These are phyloP conservation scores for Mastigamoeba balamuthi DNA, from an alignment of 78 protist genomes.

Conservation along the genomic window DNA sequence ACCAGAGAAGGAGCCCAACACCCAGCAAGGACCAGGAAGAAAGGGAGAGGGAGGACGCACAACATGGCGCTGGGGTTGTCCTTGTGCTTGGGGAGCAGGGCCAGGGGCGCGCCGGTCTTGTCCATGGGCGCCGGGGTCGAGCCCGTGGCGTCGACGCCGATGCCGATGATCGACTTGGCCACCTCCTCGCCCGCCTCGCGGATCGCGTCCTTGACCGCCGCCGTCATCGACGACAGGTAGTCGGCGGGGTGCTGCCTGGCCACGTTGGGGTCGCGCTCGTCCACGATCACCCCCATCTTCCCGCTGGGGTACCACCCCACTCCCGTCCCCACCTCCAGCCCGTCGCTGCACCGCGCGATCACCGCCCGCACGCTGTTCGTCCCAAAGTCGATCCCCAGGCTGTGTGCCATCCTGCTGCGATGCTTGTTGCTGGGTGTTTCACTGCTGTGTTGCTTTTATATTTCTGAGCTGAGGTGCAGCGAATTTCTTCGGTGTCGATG, in stretches of 20 bases:
- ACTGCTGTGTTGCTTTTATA: too few species aligned
- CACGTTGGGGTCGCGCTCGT: background rate
- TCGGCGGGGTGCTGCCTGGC: background rate
- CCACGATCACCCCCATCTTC: background rate
- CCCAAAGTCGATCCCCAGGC: background rate
- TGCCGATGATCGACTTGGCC: background rate
- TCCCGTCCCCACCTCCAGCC: background rate
- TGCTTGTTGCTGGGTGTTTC: too few species aligned
- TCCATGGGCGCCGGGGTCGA: background rate
- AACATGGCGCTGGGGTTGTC: too few species aligned
- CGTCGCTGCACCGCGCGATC: background rate
- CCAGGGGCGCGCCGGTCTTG: background rate
- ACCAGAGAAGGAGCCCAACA: too few species aligned
- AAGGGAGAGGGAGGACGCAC: too few species aligned
- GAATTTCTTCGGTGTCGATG: too few species aligned
- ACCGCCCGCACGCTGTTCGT: background rate
- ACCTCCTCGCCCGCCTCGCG: background rate
- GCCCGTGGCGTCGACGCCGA: background rate
- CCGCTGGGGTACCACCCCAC: background rate
- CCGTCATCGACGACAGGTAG: background rate
- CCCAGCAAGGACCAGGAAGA: too few species aligned
- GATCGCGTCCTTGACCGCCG: background rate
- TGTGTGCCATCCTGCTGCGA: too few species aligned
- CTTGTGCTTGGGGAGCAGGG: too few species aligned
- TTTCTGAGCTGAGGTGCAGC: too few species aligned